These are phyloP conservation scores for Asterionellopsis glacialis DNA, from an alignment of 108 stramenopile species.

Conservation along the genomic window DNA sequence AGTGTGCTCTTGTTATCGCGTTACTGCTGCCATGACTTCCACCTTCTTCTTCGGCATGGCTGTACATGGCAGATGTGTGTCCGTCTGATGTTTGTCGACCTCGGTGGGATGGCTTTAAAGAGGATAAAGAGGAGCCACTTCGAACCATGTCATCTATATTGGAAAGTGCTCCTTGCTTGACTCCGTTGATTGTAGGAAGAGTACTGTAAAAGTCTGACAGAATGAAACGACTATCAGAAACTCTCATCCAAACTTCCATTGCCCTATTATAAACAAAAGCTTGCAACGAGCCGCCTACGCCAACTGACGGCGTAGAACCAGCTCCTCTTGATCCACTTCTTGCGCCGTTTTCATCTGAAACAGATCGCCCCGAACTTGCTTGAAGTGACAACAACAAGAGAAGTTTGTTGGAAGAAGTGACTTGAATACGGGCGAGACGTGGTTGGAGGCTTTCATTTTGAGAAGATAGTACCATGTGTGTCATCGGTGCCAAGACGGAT, in stretches of 20 bases:
- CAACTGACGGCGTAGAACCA: constrained; percentile 5
- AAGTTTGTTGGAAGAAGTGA: constrained; percentile 60
- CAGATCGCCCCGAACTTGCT: not conserved
- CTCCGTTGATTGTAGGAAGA: constrained; percentile 25
- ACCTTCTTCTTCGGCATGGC: constrained; percentile 11
- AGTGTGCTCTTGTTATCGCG: constrained; percentile 67
- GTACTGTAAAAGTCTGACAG: constrained; percentile 78
- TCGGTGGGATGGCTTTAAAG: constrained; percentile 28
- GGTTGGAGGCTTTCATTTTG: constrained; percentile 22
- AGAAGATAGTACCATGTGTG: constrained; percentile 58
- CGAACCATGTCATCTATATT: constrained; percentile 59
- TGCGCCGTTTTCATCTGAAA: constrained; percentile 9
- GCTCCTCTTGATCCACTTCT: not conserved
- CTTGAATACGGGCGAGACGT: constrained; percentile 56
- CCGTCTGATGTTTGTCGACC: constrained; percentile 7
- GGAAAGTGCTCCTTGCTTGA: constrained; percentile 37
- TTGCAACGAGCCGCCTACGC: constrained; percentile 60
- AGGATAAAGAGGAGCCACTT: constrained; percentile 37
- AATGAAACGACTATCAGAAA: constrained; percentile 77
- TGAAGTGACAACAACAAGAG: constrained; percentile 57
- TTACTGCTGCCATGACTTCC: constrained; percentile 12
- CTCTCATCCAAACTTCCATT: constrained; percentile 76
- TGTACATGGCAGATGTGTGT: constrained; percentile 18
- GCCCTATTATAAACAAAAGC: constrained; percentile 67
- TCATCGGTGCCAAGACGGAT: constrained; percentile 72